Conservation (phyloP, 2,329 filamentous ascomycete genomes). For the Botrytis porri region DNA sequence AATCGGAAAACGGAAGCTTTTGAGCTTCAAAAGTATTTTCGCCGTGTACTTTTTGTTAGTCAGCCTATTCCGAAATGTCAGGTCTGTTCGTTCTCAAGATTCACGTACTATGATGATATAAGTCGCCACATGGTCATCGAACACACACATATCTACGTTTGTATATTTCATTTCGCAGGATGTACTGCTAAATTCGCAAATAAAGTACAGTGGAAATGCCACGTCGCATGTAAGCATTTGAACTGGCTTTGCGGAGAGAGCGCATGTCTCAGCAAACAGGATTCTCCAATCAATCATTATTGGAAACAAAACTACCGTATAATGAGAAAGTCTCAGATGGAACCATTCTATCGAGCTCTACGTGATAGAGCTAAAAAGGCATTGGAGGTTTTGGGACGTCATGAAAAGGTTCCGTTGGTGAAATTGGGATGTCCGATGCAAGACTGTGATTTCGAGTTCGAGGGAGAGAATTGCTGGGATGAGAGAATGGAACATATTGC, state of each 20-base stretch:
- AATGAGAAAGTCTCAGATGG: not conserved
- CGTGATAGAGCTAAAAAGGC: not conserved
- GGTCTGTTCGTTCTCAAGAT: not conserved
- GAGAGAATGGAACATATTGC: not conserved
- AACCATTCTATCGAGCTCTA: not conserved
- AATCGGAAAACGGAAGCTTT: not conserved
- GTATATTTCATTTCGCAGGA: not conserved
- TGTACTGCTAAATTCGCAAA: not conserved
- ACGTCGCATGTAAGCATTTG: not conserved
- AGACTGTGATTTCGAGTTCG: not conserved
- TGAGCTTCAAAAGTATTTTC: not conserved
- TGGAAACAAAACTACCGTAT: not conserved
- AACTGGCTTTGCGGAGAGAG: not conserved
- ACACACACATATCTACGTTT: not conserved
- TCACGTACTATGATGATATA: not conserved
- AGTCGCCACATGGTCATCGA: not conserved
- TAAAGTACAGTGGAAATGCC: constrained; percentile 3
- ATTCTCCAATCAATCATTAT: not conserved
- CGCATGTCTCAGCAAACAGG: not conserved
- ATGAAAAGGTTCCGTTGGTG: not conserved
- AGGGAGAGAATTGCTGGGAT: not conserved
- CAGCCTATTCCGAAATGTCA: not conserved
- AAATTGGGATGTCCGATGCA: not conserved
- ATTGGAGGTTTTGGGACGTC: not conserved
- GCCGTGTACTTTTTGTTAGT: not conserved